Evolutionary conservation across 495 filamentous ascomycete species (phyloP), one percentile per base, ranked within the genome.

Genomic region (Hyaloscypha bicolor): DNA sequence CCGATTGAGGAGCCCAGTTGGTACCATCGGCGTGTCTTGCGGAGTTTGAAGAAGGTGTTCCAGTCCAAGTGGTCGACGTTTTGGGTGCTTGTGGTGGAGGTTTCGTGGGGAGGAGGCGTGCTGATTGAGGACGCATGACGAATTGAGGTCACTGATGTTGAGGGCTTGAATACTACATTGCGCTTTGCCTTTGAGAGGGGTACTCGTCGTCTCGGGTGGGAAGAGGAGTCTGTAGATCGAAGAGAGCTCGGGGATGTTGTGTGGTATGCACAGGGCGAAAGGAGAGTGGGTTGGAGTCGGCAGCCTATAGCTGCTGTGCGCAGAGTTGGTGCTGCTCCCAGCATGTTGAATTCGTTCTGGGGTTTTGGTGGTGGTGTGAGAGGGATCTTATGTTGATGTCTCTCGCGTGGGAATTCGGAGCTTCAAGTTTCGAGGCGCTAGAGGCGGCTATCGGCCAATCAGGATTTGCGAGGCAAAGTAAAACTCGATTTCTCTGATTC

Each of bases 1-100:
- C 86, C 72, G 63, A 96, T 77, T 9, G 90, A 93, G 48, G 90
- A 90, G 59, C 80, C 86, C 48, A 96, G 87, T 69, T 93, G 91
- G 84, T 92, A 91, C 60, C 90, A 86, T 16, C 95, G 90, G 25
- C 94, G 91, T 39, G 86, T 88, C 62, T 90, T 88, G 74, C 95
- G 94, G 58, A 98, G 89, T 69, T 83, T 84, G 85, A 99, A 94
- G 86, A 96, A 99, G 48, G 87, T 87, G 81, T 97, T 90, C 95
- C 95, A 99, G 78, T 93, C 88, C 22, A 97, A 87, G 32, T 79
- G 79, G 6, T 65, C 69, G 8, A 62, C 29, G 25, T 33, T 45
- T 61, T 59, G 22, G 58, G 35, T 30, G 11, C 56, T 11, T 21
- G 33, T 11, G 25, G 65, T 29, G 22, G 63, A 31, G 5, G 64